Percentiles rank a stretch among this genome's conserved stretches.
These are phyloP conservation scores for Microcera coccophila DNA, from an alignment of 2,329 filamentous ascomycete species.

Conservation along the genomic window DNA sequence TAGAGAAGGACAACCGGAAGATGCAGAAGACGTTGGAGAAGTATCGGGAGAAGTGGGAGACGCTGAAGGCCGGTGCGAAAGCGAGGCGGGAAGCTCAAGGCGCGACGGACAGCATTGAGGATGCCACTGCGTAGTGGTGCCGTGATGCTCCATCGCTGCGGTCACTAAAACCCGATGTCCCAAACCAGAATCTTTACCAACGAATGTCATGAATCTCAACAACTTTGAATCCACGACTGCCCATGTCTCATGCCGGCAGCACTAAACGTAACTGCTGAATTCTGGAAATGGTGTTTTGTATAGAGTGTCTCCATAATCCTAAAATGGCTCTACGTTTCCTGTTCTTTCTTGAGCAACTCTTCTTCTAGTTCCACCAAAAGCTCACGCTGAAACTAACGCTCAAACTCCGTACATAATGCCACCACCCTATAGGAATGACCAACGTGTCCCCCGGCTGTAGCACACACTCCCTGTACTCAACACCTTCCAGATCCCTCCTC, in stretches of 20 bases:
- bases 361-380: slow-evolving; percentile 78
- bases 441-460: slow-evolving; percentile 77
- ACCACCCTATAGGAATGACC: slow-evolving; percentile 93
- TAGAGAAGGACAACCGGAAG: slow-evolving; percentile 60
- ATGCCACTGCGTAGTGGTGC: slow-evolving; percentile 21
- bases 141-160: no score
- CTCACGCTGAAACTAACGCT: slow-evolving; percentile 90
- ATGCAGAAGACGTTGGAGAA: slow-evolving; percentile 54
- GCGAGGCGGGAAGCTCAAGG: slow-evolving; percentile 46
- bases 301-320: no score
- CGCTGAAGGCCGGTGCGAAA: slow-evolving; percentile 58
- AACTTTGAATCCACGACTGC: no score
- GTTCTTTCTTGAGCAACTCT: background rate
- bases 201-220: no score
- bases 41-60: slow-evolving; percentile 59
- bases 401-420: slow-evolving; percentile 90
- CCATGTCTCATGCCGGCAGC: no score
- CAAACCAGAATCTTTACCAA: no score
- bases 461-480: slow-evolving; percentile 71
- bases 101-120: slow-evolving; percentile 33
- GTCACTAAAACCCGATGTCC: no score
- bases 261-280: no score
- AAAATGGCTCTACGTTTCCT: no score
- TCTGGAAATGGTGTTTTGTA: no score
- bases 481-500: slow-evolving; percentile 49